Base-by-base conservation (phyloP, 169 alveolate genomes). In the Plasmodium billcollinsi region DNA sequence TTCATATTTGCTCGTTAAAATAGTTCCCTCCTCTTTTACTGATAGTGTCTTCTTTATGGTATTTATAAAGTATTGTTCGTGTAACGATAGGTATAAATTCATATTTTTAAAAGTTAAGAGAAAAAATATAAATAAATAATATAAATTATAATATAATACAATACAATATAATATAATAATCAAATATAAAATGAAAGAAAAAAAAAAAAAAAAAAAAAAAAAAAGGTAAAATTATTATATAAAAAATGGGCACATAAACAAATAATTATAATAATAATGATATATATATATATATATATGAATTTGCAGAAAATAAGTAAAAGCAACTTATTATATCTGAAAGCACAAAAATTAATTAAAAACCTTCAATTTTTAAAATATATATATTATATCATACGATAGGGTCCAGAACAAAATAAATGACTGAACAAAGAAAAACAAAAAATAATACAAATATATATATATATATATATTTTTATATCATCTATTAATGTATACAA, bases 331-430 rank as follows among this genome's bases (percentile, higher is more conserved):
- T 5, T 39, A 39, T 39, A 39, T 39, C 47, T 39, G 47, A 39
- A 5, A 11, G 47, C 2, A 39, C 47, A 39, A 1, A 39, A 0
- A 39, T 7, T 39, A 6, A 39, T 39, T 39, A 39, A 5, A 39
- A 39, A 39, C 47, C 47, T 39, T 39, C 47, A 4, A 21, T 20
- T 21, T 33, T 66, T 66, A 78, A 78, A 78, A 78, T 65, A 78
- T 78, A 65, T 78, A 78, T 65, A 78, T 65, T 78, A 78, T 56
- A 58, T 78, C 89, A 59, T 78, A 78, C 7, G 89, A 65, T 47
- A 78, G 66, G 75, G 89, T 78, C 89, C 89, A 78, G 50, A 78
- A 78, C 54, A 78, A 50, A 52, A 78, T 78, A 45, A 78, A 78
- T 26, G 89, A 65, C 89, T 78, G 49, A 78, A 78, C 52, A 45